A percentile compares a stretch with the other conserved stretches of the same genome.
phyloP scores from a whole-genome alignment of 176 grass and related monocot genomes.

The Bothriochloa decipiens region DNA sequence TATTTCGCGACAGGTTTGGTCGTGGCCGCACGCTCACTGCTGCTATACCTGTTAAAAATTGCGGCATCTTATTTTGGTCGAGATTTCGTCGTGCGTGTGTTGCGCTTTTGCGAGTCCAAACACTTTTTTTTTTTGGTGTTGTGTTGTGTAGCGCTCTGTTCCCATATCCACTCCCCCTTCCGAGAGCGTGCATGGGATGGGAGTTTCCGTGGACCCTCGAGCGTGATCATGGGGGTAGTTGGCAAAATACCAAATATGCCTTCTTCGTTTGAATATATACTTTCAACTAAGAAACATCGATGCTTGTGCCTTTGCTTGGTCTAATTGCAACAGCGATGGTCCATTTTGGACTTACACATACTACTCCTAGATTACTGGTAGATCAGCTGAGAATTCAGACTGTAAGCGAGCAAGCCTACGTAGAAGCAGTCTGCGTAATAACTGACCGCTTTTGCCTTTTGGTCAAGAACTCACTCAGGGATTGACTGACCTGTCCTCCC shows the following conservation, averaged over 20 bases:
- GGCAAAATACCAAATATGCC: slow-evolving; percentile 1
- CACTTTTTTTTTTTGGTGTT: not conserved
- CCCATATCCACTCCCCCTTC: slow-evolving; percentile 11
- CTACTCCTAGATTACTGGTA: not conserved
- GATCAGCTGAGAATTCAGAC: not conserved
- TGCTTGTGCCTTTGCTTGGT: slow-evolving; percentile 18
- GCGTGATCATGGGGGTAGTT: not conserved
- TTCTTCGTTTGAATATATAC: not conserved
- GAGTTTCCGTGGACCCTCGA: slow-evolving; percentile 7
- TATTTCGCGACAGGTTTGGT: slow-evolving; percentile 45
- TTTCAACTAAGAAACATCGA: too few relatives aligned
- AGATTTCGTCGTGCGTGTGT: slow-evolving; percentile 24
- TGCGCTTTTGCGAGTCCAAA: not conserved
- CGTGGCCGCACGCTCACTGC: slow-evolving; percentile 69
- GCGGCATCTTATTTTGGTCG: not conserved
- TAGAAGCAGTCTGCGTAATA: not conserved
- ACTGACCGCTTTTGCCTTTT: not conserved
- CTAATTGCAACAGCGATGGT: not conserved
- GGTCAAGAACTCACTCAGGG: not conserved
- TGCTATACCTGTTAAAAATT: not conserved
- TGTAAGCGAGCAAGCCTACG: not conserved
- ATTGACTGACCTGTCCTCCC: not conserved
- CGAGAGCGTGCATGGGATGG: slow-evolving; percentile 23
- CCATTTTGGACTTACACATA: not conserved
- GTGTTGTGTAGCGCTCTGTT: slow-evolving; percentile 10